Evolutionary conservation across 2,329 filamentous ascomycete species (phyloP), one percentile per base, ranked within the genome.

Genomic region (Fusarium oligoseptatum): DNA sequence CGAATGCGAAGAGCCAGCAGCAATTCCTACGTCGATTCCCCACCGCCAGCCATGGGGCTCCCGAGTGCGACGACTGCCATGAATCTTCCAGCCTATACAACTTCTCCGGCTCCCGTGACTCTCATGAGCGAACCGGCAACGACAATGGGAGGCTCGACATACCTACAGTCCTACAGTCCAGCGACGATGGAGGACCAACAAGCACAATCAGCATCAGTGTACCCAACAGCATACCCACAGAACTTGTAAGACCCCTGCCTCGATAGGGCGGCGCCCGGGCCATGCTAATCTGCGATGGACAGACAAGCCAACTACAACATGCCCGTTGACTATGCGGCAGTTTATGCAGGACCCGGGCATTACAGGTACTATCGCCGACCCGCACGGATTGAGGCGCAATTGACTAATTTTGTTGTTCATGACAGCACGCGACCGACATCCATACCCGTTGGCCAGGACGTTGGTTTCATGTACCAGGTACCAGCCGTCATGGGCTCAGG

Each of bases 1-100:
- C 86, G 89, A 68, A 83, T 87, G 58, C 86, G 87, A 72, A 87
- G 89, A 63, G 84, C 85, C 36, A 87, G 85, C 79, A 89, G 87
- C 82, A 83, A 80, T 74, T 70, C 88, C 76, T 76, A 86, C 82
- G 56, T 79, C 83, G 70, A 83, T 80, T 77, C 85, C 83, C 81
- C 81, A 5, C 72, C 82, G 10, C 72, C 79, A 24, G 58, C 72
- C 6, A 80, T 82, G 74, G 60, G 76, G 8, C 76, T 83, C 57
- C 67, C 82, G 82, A 79, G 87, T 85, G 75, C 82, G 82, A 78
- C 84, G 77, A 69, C 80, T 82, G 80, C 83, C 39, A 84, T 86
- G 60, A 81, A 81, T 64, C 82, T 90, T 64, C 84, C 87, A 22
- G 80, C 88, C 63, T 90, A 90, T 80, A 86, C 88, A 2, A 87